Conservation (phyloP, 2,329 filamentous ascomycete genomes). For the Aspergillus ibericus region DNA sequence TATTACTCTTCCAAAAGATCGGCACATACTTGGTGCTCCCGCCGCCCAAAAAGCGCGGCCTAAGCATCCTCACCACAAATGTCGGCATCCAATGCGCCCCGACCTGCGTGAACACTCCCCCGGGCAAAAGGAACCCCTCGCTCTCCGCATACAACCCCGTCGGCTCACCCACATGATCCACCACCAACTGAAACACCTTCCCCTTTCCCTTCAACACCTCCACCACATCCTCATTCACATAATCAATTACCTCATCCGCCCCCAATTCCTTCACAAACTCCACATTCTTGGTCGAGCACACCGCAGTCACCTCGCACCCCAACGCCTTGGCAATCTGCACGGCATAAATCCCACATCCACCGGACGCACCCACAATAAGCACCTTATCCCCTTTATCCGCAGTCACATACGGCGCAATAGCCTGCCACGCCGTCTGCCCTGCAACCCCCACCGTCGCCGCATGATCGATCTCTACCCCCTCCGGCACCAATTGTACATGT, state of each 20-base stretch:
- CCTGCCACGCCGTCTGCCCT: slow-evolving; percentile 51
- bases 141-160: slow-evolving; percentile 54
- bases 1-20: slow-evolving; percentile 37
- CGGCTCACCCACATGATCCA: slow-evolving; percentile 60
- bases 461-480: slow-evolving; percentile 43
- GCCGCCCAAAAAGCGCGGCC: slow-evolving; percentile 53
- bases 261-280: slow-evolving; percentile 59
- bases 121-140: slow-evolving; percentile 51
- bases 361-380: slow-evolving; percentile 65
- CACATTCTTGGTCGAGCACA: slow-evolving; percentile 60
- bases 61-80: slow-evolving; percentile 39
- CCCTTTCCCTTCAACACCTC: slow-evolving; percentile 50
- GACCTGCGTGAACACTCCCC: slow-evolving; percentile 56
- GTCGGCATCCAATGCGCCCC: slow-evolving; percentile 40
- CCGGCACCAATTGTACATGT: slow-evolving; percentile 43
- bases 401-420: slow-evolving; percentile 49
- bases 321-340: slow-evolving; percentile 65
- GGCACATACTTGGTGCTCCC: slow-evolving; percentile 44
- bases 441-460: slow-evolving; percentile 49
- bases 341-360: slow-evolving; percentile 60
- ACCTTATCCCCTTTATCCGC: slow-evolving; percentile 53
- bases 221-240: slow-evolving; percentile 53
- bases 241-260: slow-evolving; percentile 65
- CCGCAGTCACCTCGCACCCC: slow-evolving; percentile 60
- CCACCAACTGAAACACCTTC: slow-evolving; percentile 52